phyloP scores from a whole-genome alignment of 768 basidiomycete genomes.

The Boletus rubropictus region DNA sequence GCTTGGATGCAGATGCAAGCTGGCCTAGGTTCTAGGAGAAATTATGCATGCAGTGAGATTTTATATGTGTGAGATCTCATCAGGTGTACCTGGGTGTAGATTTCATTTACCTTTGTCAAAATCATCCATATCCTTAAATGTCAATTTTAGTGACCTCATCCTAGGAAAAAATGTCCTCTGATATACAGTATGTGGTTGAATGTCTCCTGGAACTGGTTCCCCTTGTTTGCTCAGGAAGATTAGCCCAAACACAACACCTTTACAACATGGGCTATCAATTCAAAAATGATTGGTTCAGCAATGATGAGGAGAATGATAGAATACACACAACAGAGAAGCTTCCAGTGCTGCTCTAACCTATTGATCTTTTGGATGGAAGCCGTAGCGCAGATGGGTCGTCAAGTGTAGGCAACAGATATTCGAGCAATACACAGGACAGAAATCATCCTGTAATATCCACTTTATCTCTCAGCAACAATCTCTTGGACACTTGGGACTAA shows the following conservation, averaged over 20 bases:
- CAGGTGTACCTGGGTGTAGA: slow-evolving; percentile 45
- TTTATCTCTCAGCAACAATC: slow-evolving; percentile 6
- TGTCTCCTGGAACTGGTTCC: slow-evolving; percentile 47
- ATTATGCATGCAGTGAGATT: slow-evolving; percentile 20
- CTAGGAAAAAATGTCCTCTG: slow-evolving; percentile 46
- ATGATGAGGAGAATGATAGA: background rate
- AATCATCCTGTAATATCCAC: background rate
- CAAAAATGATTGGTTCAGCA: background rate
- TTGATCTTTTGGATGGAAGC: slow-evolving; percentile 55
- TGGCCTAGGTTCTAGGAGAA: slow-evolving; percentile 56
- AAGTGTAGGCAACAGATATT: background rate
- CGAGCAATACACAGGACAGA: background rate
- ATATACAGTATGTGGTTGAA: slow-evolving; percentile 55
- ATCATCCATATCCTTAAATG: slow-evolving; percentile 57
- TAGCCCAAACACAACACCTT: slow-evolving; percentile 50
- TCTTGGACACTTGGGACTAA: background rate
- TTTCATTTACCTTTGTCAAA: slow-evolving; percentile 51
- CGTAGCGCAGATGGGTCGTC: slow-evolving; percentile 20
- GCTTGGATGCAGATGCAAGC: slow-evolving; percentile 74
- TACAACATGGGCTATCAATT: slow-evolving; percentile 45
- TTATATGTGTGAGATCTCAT: background rate
- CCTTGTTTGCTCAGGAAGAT: slow-evolving; percentile 52
- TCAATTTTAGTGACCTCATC: slow-evolving; percentile 55
- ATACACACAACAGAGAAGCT: slow-evolving; percentile 11
- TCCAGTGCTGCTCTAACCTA: slow-evolving; percentile 37